Percentiles rank a stretch among this genome's conserved stretches.
Evolutionary conservation across 208 protist genomes (phyloP).

Genomic region (Tritrichomonas foetus): DNA sequence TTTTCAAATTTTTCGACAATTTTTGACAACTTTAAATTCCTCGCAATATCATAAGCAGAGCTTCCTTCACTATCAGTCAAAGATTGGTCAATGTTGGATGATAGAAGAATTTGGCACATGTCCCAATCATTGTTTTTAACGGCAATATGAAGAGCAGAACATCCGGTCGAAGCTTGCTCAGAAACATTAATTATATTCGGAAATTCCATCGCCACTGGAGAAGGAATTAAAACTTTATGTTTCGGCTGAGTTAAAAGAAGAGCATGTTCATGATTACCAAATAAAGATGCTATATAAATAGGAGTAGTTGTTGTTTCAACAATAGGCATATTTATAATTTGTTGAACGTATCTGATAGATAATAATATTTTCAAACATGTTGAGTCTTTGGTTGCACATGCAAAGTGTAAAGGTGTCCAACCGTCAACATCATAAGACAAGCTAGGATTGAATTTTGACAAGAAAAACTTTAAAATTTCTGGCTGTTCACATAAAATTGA

Average conservation of each 20-base stretch:
- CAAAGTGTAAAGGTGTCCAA: not conserved
- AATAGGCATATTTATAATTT: not conserved
- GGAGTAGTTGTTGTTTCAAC: not conserved
- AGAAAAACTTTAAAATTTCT: not conserved
- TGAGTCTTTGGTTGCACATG: not conserved
- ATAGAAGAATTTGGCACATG: not conserved
- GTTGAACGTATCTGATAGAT: not conserved
- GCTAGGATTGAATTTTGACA: not conserved
- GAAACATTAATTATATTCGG: not conserved
- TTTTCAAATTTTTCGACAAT: not conserved
- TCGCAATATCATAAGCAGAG: not conserved
- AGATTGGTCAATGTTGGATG: not conserved
- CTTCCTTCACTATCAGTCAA: not conserved
- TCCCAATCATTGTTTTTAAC: constrained; percentile 22
- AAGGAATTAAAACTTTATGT: not conserved
- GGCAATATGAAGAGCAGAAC: not conserved
- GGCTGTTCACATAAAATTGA: not conserved
- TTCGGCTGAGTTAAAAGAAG: not conserved
- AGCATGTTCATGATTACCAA: not conserved
- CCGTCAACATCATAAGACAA: not conserved
- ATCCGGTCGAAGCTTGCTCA: not conserved
- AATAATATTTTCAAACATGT: not conserved
- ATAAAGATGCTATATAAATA: not conserved
- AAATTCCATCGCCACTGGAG: not conserved
- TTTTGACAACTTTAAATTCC: not conserved